These are phyloP conservation scores for Fraxinus xanthoxyloides DNA, from an alignment of 305 asterid genomes.

Conservation along the genomic window DNA sequence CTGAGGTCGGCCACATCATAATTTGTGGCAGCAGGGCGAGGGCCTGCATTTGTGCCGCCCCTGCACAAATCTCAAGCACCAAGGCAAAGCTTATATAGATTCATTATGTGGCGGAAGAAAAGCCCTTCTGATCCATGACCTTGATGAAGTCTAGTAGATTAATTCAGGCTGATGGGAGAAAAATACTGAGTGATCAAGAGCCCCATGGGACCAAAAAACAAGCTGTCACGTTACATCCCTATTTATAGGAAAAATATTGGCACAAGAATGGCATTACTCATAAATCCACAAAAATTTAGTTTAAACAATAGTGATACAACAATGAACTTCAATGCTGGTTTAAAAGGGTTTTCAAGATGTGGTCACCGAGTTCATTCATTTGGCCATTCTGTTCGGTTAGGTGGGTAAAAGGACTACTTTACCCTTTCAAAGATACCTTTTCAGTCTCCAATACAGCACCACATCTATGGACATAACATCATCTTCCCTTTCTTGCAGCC, in stretches of 20 bases:
- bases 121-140: background rate
- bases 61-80: too few species aligned
- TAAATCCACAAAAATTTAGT: background rate
- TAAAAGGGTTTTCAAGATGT: background rate
- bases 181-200: background rate
- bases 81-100: too few species aligned
- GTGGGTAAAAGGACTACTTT: background rate
- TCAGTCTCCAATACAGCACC: background rate
- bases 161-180: background rate
- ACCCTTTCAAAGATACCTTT: background rate
- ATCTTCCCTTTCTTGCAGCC: conserved; percentile 54
- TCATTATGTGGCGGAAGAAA: too few species aligned
- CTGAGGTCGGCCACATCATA: background rate
- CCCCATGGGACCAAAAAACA: too few species aligned
- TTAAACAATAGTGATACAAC: background rate
- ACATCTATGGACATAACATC: background rate
- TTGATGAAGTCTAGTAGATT: background rate
- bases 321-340: background rate
- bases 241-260: background rate
- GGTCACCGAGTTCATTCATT: background rate
- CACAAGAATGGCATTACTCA: background rate
- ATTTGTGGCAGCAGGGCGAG: background rate
- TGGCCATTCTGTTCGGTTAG: background rate
- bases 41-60: too few species aligned
- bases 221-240: background rate